Percentiles rank a stretch among this genome's conserved stretches.
phyloP scores from a whole-genome alignment of 306 rosid species.

The Ziziphus jujuba region DNA sequence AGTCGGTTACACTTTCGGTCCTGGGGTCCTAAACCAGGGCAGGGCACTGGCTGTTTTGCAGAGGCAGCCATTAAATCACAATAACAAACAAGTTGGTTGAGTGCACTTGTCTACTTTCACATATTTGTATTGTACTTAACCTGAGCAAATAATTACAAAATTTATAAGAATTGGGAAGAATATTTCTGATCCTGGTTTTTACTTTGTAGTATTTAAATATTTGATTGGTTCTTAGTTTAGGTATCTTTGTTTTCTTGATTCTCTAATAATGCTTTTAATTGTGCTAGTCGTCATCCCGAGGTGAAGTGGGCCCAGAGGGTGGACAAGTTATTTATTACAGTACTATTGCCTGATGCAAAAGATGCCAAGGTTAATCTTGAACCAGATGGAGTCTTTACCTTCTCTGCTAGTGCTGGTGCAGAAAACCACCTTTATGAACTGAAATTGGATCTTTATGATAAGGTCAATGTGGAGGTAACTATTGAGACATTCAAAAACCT shows the following conservation, averaged over 20 bases:
- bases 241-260: background rate
- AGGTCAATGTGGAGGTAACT: constrained; percentile 80
- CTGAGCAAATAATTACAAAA: too few relatives aligned
- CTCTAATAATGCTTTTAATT: background rate
- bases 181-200: too few relatives aligned
- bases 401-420: constrained; percentile 74
- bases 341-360: constrained; percentile 79
- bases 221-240: background rate
- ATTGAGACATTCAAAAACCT: background rate
- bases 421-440: constrained; percentile 64
- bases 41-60: too few relatives aligned
- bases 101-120: too few relatives aligned
- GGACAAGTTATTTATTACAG: constrained; percentile 85
- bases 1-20: too few relatives aligned
- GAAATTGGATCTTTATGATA: constrained; percentile 82
- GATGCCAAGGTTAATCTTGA: constrained; percentile 81
- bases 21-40: too few relatives aligned
- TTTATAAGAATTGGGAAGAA: too few relatives aligned
- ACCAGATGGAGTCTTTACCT: constrained; percentile 74
- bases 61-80: too few relatives aligned
- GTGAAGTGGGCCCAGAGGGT: constrained; percentile 97
- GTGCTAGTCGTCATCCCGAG: constrained; percentile 91
- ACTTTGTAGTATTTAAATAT: background rate
- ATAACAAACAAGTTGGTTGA: too few relatives aligned
- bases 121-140: too few relatives aligned